Evolutionary conservation across 1,139 yeast genomes (phyloP).

Genomic region (Chernovozyma aurita): DNA sequence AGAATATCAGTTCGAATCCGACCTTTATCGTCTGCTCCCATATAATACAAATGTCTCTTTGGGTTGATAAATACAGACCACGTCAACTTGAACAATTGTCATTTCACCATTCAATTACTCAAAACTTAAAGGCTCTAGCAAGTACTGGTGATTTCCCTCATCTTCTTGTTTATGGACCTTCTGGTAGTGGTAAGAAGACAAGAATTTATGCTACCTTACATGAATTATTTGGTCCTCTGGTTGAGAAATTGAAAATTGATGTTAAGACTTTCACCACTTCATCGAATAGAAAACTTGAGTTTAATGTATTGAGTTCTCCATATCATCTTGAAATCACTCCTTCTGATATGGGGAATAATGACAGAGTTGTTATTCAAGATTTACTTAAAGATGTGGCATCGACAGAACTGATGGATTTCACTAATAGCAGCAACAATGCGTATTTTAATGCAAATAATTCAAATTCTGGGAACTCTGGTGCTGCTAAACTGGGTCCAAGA

Average conservation of each 20-base stretch:
- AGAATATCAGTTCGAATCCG: too few species aligned
- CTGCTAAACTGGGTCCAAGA: too few species aligned
- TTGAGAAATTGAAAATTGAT: slow-evolving; percentile 82
- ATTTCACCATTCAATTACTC: slow-evolving; percentile 64
- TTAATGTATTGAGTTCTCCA: slow-evolving; percentile 86
- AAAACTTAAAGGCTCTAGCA: slow-evolving; percentile 60
- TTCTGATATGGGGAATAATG: slow-evolving; percentile 93
- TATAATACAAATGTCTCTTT: slow-evolving; percentile 74
- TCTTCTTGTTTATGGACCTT: slow-evolving; percentile 86
- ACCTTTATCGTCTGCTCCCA: too few species aligned
- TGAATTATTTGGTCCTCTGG: slow-evolving; percentile 78
- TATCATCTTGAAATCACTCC: slow-evolving; percentile 95
- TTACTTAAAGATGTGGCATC: slow-evolving; percentile 91
- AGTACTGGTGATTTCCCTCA: slow-evolving; percentile 90
- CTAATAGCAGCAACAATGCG: slow-evolving; percentile 24
- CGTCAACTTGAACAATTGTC: slow-evolving; percentile 56
- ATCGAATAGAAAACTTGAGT: slow-evolving; percentile 71
- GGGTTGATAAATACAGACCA: slow-evolving; percentile 97
- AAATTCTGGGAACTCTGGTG: slow-evolving; percentile 6
- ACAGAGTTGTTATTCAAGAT: slow-evolving; percentile 91
- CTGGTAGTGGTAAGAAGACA: slow-evolving; percentile 97
- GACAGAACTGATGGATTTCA: slow-evolving; percentile 84
- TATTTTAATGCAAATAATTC: slow-evolving; percentile 8
- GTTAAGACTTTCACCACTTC: slow-evolving; percentile 78
- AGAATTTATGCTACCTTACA: slow-evolving; percentile 77